A percentile compares a stretch with the other conserved stretches of the same genome.
phyloP scores from a whole-genome alignment of 106 monocot species.

The Allium fistulosum region DNA sequence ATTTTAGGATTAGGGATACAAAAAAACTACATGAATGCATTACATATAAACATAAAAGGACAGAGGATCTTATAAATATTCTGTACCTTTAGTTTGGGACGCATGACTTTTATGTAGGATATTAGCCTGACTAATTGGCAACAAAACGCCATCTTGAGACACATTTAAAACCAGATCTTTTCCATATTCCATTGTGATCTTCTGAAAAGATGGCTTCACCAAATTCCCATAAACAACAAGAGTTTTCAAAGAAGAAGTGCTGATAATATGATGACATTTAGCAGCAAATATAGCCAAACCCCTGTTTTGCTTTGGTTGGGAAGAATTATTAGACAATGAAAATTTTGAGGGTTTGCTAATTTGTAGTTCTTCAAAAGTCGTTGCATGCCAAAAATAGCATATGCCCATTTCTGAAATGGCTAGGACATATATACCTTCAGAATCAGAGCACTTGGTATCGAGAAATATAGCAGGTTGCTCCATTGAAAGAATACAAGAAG shows the following conservation, averaged over 20 bases:
- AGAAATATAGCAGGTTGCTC: conserved; percentile 79
- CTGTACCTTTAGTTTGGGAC: conserved; percentile 43
- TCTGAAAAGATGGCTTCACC: conserved; percentile 83
- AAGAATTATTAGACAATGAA: conserved; percentile 24
- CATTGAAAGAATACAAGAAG: conserved; percentile 79
- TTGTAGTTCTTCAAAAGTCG: conserved; percentile 45
- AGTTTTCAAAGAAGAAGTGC: conserved; percentile 24
- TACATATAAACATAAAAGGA: too few relatives aligned
- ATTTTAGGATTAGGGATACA: not conserved
- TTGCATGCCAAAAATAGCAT: conserved; percentile 87
- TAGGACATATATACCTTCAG: conserved; percentile 48
- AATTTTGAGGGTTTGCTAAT: conserved; percentile 67
- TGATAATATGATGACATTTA: conserved; percentile 40
- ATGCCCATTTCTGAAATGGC: conserved; percentile 77
- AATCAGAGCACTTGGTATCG: conserved; percentile 37
- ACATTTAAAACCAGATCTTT: conserved; percentile 41
- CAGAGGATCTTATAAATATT: too few relatives aligned
- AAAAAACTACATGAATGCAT: not conserved
- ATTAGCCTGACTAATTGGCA: conserved; percentile 24
- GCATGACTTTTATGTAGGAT: conserved; percentile 30
- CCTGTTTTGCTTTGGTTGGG: conserved; percentile 18
- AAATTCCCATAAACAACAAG: conserved; percentile 64
- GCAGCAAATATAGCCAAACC: conserved; percentile 60
- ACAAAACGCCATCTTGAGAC: conserved; percentile 57
- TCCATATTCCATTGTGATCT: conserved; percentile 49